Base-by-base conservation (phyloP, 768 basidiomycete genomes). In the Panus rudis region DNA sequence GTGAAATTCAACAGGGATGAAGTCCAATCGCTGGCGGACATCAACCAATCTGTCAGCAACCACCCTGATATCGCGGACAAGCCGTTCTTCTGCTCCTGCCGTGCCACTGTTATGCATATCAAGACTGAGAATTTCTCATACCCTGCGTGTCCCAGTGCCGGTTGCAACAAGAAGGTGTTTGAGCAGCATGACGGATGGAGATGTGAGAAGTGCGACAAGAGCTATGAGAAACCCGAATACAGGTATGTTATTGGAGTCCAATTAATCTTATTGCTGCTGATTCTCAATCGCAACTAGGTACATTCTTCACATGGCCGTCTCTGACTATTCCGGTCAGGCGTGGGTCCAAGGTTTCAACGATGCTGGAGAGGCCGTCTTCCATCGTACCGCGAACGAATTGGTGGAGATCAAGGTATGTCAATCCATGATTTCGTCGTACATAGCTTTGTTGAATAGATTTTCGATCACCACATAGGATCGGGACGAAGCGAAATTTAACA, bases 271-370 rank as follows among this genome's bases (percentile, higher is more conserved):
- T 16, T n/a, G 17, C 16, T 42, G 27, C 45, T 41, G 14, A 39
- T 19, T 17, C 20, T 24, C 35, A 28, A 43, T 35, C 24, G 37
- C 31, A 25, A 38, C 6, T 45, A 87, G 85, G 41, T 90, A 86
- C 52, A 81, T 94, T 56, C 72, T 98, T 51, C 75, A 80, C 28
- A 71, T 96, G 68, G 88, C 87, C 37, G 82, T 91, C 2, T 77
- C 89, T n/a, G 96, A 99, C 61, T 77, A 81, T 66, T 87, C 90
- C 14, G 82, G 80, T 17, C 89, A 93, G 61, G 75, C 80, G 14
- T 98, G 94, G 94, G 67, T 97, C 34, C 88, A 89, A 49, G 91
- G 87, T 3, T 99, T 99, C 72, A 94, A 99, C 59, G 94, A 98
- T 5, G 78, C 84, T 25, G 96, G 92, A 4, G 62, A 79, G 41